Base-by-base conservation (phyloP, 768 basidiomycete genomes). In the Boletus tylopilopsis region DNA sequence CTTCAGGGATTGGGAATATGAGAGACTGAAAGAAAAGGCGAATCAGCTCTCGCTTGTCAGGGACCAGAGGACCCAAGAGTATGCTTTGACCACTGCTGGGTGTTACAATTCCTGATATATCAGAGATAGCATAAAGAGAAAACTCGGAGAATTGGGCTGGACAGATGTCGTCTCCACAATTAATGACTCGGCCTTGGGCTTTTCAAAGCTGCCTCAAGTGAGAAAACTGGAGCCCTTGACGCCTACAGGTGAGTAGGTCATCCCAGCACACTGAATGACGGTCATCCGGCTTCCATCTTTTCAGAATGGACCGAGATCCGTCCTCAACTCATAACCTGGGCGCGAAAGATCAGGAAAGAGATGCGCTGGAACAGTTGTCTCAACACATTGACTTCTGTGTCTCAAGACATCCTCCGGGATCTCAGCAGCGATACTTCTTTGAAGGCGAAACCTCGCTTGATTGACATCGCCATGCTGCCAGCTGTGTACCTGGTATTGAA, bases 241-340 rank as follows among this genome's bases (percentile, higher is more conserved):
- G 6, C 33, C 48, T 9, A 2, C 30, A 3, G 57, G 56, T 58
- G n/a, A 58, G 52, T 35, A 9, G 13, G 6, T 34, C 30, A 8
- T 21, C 16, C 19, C 1, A 5, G 6, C 13, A 19, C 3, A 15
- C 11, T 23, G 12, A n/a, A 27, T 18, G 18, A n/a, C 25, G 22
- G 13, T 33, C 15, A 47, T 30, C 4, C 35, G 36, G 25, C 4
- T 2, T 9, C 39, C 37, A 25, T 3, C 3, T 9, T 22, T 32
- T 13, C 22, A 58, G 57, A 55, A 37, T 58, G 53, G 57, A 18
- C 21, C n/a, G 4, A 36, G 35, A 55, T 59, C 5, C 18, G 13
- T 2, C 53, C 53, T 6, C 5, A 25, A 10, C 25, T 55, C 12
- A 6, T 42, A n/a, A 18, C n/a, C 6, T 49, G 43, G 48, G 21